Base-by-base conservation (phyloP, 352 stramenopile species). In the Phytophthora colocasiae region DNA sequence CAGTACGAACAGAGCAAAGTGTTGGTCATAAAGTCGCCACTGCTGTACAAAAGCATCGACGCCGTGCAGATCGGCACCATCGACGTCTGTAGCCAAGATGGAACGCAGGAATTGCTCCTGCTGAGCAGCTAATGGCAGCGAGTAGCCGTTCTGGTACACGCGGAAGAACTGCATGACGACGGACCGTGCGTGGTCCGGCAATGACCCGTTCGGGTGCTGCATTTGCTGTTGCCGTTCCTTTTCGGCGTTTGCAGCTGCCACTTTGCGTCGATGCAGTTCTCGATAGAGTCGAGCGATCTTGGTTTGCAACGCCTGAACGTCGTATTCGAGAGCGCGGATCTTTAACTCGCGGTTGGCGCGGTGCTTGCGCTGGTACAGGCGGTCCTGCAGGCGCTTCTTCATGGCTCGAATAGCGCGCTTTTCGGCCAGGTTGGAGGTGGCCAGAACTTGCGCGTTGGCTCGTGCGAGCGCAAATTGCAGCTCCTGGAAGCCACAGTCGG, bases 321-420 rank as follows among this genome's bases (percentile, higher is more conserved):
- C 66, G 15, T 45, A 22, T 41, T 78, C 71, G 24, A 78, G 61
- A 6, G 53, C 32, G 4, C 38, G 43, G 7, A 63, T 61, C 32
- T 65, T 45, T 26, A 72, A 32, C 14, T 80, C 72, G 38, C 63
- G 68, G 22, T 77, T 80, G 59, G 72, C 72, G 26, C 71, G 71
- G 57, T 77, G 71, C 8, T 75, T 75, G 32, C 71, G 66, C 41
- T 77, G 67, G 63, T 80, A 80, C 27, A 80, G 56, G 14, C 68
- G 64, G 39, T 80, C 72, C n/a, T 73, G 56, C 12, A 80, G 51
- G 0, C 71, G 71, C 50, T 77, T 77, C 49, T 73, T 73, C 12
- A 52, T 44, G 6, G 41, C 58, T 10, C 58, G 58, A 1, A 67
- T 22, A 19, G 26, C 47, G 4, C 50, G 60, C 19, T 75, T 71